Conservation (phyloP, 345 rosid species). For the Eutrema heterophyllum region DNA sequence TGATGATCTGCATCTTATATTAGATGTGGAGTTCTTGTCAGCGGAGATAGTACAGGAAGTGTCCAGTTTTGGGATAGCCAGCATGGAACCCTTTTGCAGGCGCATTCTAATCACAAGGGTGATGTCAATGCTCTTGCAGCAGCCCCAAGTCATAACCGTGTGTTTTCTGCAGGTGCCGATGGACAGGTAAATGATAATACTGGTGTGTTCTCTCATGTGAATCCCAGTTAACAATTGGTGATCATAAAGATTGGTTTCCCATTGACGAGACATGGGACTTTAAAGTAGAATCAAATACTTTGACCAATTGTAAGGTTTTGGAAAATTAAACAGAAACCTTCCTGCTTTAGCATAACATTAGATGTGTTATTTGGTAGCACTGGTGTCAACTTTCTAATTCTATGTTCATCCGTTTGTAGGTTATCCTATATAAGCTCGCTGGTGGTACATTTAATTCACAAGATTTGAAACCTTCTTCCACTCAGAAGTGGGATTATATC, state of each 20-base stretch:
- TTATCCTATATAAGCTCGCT: constrained; percentile 75
- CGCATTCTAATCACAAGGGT: constrained; percentile 81
- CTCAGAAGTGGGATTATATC: constrained; percentile 80
- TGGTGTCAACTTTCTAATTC: background rate
- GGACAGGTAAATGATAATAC: constrained; percentile 62
- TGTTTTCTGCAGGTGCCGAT: constrained; percentile 92
- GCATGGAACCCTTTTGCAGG: constrained; percentile 84
- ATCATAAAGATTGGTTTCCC: background rate
- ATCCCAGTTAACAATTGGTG: background rate
- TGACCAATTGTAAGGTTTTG: background rate
- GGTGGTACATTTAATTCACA: constrained; percentile 34
- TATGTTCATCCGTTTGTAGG: constrained; percentile 36
- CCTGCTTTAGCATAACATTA: background rate
- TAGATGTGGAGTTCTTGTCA: constrained; percentile 83
- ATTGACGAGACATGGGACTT: background rate
- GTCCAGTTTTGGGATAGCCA: constrained; percentile 93
- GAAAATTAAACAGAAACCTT: background rate
- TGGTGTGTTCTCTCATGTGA: constrained; percentile 6
- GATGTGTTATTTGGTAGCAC: background rate
- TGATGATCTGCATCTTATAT: constrained; percentile 23
- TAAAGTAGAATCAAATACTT: background rate
- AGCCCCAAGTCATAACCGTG: constrained; percentile 77
- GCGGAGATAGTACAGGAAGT: constrained; percentile 87
- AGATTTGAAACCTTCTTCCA: constrained; percentile 38
- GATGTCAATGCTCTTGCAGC: constrained; percentile 86